A percentile compares a stretch with the other conserved stretches of the same genome.
These are phyloP conservation scores for Penicillium tannophilum DNA, from an alignment of 495 filamentous ascomycete species.

Conservation along the genomic window DNA sequence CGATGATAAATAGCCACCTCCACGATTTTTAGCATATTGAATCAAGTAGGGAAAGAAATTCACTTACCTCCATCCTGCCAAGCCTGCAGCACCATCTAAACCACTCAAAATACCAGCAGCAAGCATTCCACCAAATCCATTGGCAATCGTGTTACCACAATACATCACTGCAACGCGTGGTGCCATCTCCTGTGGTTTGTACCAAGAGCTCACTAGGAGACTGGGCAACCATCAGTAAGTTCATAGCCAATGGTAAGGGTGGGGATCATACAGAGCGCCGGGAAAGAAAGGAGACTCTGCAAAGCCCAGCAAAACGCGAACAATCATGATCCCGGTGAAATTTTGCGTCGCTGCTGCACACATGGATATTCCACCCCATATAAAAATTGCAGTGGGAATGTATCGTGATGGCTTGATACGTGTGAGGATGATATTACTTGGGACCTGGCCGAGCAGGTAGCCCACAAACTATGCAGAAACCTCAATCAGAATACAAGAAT, in stretches of 20 bases:
- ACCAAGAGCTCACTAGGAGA: constrained; percentile 26
- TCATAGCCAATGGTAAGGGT: not conserved
- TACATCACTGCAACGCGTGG: constrained; percentile 26
- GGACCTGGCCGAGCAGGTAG: constrained; percentile 56
- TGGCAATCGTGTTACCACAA: constrained; percentile 27
- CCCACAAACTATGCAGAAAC: constrained; percentile 22
- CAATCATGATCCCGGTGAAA: constrained; percentile 42
- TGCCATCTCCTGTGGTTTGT: constrained; percentile 27
- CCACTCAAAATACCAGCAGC: constrained; percentile 23
- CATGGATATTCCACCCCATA: constrained; percentile 30
- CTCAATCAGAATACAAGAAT: not conserved
- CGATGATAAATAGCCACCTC: constrained; percentile 28
- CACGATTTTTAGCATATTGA: not conserved
- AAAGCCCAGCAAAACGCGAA: constrained; percentile 41
- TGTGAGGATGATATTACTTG: constrained; percentile 59
- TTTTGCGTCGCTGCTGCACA: constrained; percentile 44
- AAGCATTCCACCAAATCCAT: constrained; percentile 27
- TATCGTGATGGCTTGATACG: constrained; percentile 26
- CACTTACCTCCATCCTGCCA: constrained; percentile 24
- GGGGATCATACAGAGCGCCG: constrained; percentile 41
- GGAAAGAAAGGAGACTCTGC: constrained; percentile 52
- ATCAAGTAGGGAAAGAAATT: not conserved
- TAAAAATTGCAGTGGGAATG: constrained; percentile 35
- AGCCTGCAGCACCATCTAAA: constrained; percentile 19
- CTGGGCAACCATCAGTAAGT: constrained; percentile 3